Base-by-base conservation (phyloP, 192 early-diverging fungal species). In the Coemansia sp. region DNA sequence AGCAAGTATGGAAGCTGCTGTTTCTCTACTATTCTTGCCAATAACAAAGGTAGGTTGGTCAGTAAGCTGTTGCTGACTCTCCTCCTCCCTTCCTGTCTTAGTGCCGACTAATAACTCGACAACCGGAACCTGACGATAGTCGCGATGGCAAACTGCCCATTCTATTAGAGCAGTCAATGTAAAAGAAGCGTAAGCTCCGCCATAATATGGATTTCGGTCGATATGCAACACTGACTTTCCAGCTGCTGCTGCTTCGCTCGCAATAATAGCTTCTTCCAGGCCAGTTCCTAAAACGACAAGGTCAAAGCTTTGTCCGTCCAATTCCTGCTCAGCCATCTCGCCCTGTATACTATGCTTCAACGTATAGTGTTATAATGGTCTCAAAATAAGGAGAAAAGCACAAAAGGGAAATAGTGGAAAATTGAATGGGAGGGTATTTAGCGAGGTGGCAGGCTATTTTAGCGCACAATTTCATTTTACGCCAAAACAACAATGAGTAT, bases 211-310 rank as follows among this genome's bases (percentile, higher is more conserved):
- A 56, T 88, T 87, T n/a, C 84, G 67, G 68, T 97, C 94, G 21
- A 95, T 71, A 66, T 95, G 93, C 7, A 94, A 82, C 6, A 97
- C 92, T 6, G 78, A 76, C 58, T 84, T 83, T 12, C 88, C 90
- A 19, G 69, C 79, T 5, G 86, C 83, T 9, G 92, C 83, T 19
- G 93, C 76, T 16, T 84, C 88, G 86, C 83, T 90, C 19, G 94
- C 93, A 6, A 93, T 59, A 18, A 96, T 89, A 24, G 92, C 83
- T 61, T 96, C 88, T 25, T 84, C 69, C 30, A 92, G 74, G 7
- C 94, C 94, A 7, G 94, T 96, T 23, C 94, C 94, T 16, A 96
- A 78, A n/a, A 96, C 78, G 41, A 94, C 86, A 52, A 81, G 83
- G 48, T 96, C 93, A 75, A 88, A 94, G 50, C 81, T 62, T 32